Base-by-base conservation (phyloP, 805 yeast species). In the Candida insectalens region DNA sequence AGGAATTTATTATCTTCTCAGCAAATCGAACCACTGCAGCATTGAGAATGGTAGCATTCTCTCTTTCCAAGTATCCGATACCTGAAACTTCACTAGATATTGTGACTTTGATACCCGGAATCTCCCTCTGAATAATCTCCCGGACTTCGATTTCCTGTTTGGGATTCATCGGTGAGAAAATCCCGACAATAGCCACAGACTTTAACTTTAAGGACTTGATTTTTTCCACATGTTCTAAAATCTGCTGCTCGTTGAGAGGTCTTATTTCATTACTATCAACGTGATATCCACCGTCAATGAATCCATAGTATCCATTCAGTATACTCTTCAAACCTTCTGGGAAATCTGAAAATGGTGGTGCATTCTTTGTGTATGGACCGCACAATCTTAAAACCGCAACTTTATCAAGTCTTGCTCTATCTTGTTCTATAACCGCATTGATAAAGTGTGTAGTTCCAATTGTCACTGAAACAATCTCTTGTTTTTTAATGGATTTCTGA, bases 361-460 rank as follows among this genome's bases (percentile, higher is more conserved):
- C 43, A 13, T 55, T 47, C 4, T 43, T 43, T 1, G 67, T 52
- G 42, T 63, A 67, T 2, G 67, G 67, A 5, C 69, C 67, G 41
- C 64, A 60, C 9, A 68, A 38, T 42, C 74, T 46, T n/a, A 67
- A 35, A 4, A 66, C 69, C 0, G 71, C 72, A 12, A 67, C 70
- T 32, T 44, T 51, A 14, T 63, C 68, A 31, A 67, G 44, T 30
- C 67, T 46, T 4, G 63, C 59, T 18, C 46, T 39, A 42, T 67
- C 71, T 36, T 60, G 60, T 42, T 67, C 73, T 16, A 68, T 56
- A 17, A 67, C 68, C 12, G 72, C 70, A 47, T 67, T 67, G 44
- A 67, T 65, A 48, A 67, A 67, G 39, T 67, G 73, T 1, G 73
- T 68, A 3, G 73, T 68, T 12, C 74, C 73, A 39, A 68, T 66